Evolutionary conservation across 495 filamentous ascomycete species (phyloP).

Genomic region (Neohortaea acidophila): DNA sequence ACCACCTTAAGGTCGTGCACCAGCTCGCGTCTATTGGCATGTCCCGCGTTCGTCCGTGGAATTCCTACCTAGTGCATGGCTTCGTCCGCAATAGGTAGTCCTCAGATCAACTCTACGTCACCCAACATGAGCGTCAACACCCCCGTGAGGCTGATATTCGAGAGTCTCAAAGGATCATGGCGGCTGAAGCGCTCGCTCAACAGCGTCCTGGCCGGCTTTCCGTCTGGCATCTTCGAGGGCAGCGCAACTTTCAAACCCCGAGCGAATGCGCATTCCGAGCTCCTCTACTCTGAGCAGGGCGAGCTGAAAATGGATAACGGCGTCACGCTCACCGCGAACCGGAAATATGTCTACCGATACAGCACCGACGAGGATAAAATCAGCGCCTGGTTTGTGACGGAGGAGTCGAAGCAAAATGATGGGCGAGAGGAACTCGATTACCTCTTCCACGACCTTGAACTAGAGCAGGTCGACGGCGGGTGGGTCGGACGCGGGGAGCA

Average conservation of each 20-base stretch:
- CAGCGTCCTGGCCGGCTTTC: constrained; percentile 35
- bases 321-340: constrained; percentile 21
- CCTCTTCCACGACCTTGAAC: constrained; percentile 46
- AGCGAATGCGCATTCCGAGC: constrained; percentile 32
- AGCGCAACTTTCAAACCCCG: constrained; percentile 49
- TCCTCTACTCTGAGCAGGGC: constrained; percentile 52
- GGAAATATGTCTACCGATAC: constrained; percentile 44
- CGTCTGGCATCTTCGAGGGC: constrained; percentile 47
- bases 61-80: no score
- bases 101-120: background rate
- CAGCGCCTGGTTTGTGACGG: constrained; percentile 51
- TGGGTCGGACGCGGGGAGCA: constrained; percentile 46
- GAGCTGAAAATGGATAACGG: constrained; percentile 35
- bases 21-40: no score
- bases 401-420: constrained; percentile 29
- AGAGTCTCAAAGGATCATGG: constrained; percentile 35
- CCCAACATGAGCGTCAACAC: constrained; percentile 6
- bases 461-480: constrained; percentile 16
- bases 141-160: constrained; percentile 12
- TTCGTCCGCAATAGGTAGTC: no score
- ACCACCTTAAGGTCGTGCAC: no score
- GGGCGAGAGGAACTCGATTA: constrained; percentile 40
- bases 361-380: constrained; percentile 38
- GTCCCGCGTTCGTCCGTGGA: no score
- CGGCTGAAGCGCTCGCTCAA: constrained; percentile 36